Base-by-base conservation (phyloP, 1,139 yeast genomes). In the Pichia sp. region DNA sequence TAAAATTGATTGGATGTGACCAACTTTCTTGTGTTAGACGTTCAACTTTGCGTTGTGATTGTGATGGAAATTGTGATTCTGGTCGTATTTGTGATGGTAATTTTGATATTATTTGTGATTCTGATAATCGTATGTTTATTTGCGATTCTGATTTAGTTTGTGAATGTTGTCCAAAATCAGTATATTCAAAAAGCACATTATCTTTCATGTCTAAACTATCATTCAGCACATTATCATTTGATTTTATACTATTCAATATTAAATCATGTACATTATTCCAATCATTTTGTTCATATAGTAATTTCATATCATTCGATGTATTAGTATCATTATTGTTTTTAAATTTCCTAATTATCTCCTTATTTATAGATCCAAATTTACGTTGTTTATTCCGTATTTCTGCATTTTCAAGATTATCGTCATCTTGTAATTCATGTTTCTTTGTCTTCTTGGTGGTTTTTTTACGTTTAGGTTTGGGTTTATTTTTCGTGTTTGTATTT, bases 221-320 rank as follows among this genome's bases (percentile, higher is more conserved):
- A 22, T 19, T 18, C 13, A 36, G 27, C 14, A 27, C 29, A 11
- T 43, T 30, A 19, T 34, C 34, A 13, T 18, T 47, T 19, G 25
- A 36, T 38, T 45, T 39, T 29, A 45, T 42, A 42, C 53, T 43
- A 14, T 33, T 31, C 7, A 46, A 18, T 18, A 46, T 29, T 9
- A 27, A 27, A 6, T 42, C 54, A 46, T 48, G 51, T 25, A 38
- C 54, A 53, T 45, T 59, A 56, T 13, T 64, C 69, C 39, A 67
- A 57, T 34, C 42, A 53, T 60, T 49, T 47, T 45, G n/a, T 58
- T 45, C 22, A 58, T 50, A 18, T 56, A 51, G 46, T 9, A 57
- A 52, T 25, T 45, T 36, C 50, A 52, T 52, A 19, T 36, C 41
- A 19, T 36, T 19, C 11, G 25, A 19, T 19, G 22, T 10, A 36